These are phyloP conservation scores for Penicillium antarcticum DNA, from an alignment of 495 filamentous ascomycete genomes.

Conservation along the genomic window DNA sequence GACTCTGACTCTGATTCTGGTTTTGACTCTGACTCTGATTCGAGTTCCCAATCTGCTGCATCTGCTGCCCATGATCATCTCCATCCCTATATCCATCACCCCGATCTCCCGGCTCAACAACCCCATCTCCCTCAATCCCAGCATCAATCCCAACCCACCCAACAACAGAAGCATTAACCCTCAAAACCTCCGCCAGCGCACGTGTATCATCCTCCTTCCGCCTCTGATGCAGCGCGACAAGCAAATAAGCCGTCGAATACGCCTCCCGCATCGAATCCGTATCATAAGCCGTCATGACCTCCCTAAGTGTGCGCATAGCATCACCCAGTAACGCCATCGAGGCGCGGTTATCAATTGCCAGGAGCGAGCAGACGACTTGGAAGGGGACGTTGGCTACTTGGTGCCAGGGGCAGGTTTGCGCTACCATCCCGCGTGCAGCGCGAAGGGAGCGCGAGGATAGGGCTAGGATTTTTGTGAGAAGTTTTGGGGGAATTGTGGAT, in stretches of 20 bases:
- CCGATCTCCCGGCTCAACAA: no score
- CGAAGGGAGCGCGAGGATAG: constrained; percentile 32
- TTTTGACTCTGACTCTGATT: not conserved
- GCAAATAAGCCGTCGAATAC: constrained; percentile 48
- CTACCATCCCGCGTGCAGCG: constrained; percentile 39
- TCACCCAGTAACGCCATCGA: constrained; percentile 43
- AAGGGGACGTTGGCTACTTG: constrained; percentile 54
- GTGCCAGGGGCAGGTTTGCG: constrained; percentile 46
- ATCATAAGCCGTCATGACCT: constrained; percentile 41
- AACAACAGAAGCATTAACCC: constrained; percentile 28
- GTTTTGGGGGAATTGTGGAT: constrained; percentile 28
- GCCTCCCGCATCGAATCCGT: constrained; percentile 50
- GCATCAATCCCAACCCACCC: constrained; percentile 1
- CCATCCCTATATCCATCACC: no score
- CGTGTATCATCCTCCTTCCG: constrained; percentile 42
- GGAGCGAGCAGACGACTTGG: constrained; percentile 50
- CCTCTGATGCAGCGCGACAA: constrained; percentile 43
- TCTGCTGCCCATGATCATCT: no score
- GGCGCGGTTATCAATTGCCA: constrained; percentile 49
- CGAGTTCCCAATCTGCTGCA: not conserved
- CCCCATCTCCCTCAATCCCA: not conserved
- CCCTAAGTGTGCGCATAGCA: constrained; percentile 49
- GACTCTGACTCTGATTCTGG: not conserved
- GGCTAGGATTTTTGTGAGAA: constrained; percentile 35
- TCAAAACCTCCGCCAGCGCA: constrained; percentile 32